Percentiles rank a stretch among this genome's conserved stretches.
phyloP scores from a whole-genome alignment of 805 yeast genomes.

The Jamesozyma rosinii region DNA sequence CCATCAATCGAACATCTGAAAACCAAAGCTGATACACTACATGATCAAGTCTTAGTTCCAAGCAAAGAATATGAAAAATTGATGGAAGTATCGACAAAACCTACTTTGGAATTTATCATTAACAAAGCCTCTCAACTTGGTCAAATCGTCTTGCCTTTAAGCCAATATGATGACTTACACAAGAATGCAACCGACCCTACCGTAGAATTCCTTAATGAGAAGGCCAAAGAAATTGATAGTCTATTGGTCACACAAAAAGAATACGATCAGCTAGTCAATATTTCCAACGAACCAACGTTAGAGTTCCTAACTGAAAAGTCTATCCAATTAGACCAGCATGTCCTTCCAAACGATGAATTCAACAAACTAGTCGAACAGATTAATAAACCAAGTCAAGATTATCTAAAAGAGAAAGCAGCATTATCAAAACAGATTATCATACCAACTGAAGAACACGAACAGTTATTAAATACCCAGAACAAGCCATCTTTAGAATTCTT shows the following conservation, averaged over 20 bases:
- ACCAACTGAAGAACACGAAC: conserved; percentile 5
- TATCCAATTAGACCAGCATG: background rate
- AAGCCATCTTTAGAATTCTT: background rate
- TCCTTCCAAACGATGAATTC: background rate
- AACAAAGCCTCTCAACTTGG: background rate
- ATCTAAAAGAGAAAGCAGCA: background rate
- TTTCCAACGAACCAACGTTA: background rate
- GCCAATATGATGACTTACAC: conserved; percentile 4
- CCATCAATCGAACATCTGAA: conserved; percentile 7
- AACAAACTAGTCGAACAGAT: background rate
- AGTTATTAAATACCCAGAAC: background rate
- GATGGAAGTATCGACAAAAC: background rate
- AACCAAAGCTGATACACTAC: background rate
- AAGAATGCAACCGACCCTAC: background rate
- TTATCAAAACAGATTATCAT: background rate
- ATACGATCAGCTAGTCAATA: no score
- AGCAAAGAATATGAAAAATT: background rate
- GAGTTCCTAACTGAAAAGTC: conserved; percentile 1
- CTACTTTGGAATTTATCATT: conserved; percentile 8
- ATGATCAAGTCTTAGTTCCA: background rate
- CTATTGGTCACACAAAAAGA: background rate
- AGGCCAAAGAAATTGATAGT: background rate
- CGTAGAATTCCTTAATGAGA: conserved; percentile 1
- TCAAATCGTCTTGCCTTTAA: conserved; percentile 1
- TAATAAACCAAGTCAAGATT: conserved; percentile 7